A percentile compares a stretch with the other conserved stretches of the same genome.
Evolutionary conservation across 495 filamentous ascomycete species (phyloP).

Genomic region (Penicillium salamii): DNA sequence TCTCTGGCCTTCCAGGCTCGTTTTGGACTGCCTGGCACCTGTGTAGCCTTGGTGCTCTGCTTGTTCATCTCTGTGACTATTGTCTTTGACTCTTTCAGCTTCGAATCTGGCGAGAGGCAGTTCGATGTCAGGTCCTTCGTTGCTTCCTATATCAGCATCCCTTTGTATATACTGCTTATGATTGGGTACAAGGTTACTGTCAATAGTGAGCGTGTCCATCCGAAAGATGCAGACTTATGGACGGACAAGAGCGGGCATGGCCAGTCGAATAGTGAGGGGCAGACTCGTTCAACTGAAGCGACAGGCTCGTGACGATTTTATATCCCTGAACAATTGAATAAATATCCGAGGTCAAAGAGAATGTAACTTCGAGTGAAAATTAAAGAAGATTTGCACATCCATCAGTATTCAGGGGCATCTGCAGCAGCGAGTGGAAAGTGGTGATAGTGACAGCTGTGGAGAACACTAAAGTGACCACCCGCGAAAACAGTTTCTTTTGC

Average conservation of each 20-base stretch:
- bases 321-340: too few species aligned
- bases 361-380: too few species aligned
- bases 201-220: constrained; percentile 47
- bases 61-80: constrained; percentile 69
- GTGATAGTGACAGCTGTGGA: too few species aligned
- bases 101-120: constrained; percentile 32
- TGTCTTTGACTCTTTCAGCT: constrained; percentile 64
- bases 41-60: constrained; percentile 61
- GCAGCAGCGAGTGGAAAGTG: too few species aligned
- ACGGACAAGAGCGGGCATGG: constrained; percentile 34
- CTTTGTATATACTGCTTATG: constrained; percentile 68
- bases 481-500: too few species aligned
- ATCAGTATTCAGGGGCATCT: too few species aligned
- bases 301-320: not conserved
- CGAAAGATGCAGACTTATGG: constrained; percentile 61
- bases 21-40: constrained; percentile 65
- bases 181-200: constrained; percentile 62
- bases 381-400: too few species aligned
- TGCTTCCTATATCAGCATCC: constrained; percentile 74
- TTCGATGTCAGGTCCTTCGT: constrained; percentile 66
- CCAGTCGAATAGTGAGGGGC: not conserved
- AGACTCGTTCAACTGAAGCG: not conserved
- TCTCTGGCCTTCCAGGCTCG: constrained; percentile 70
- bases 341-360: too few species aligned
- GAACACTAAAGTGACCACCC: too few species aligned